Conservation (phyloP, 768 basidiomycete species). For the Lactifluus subvellereus region DNA sequence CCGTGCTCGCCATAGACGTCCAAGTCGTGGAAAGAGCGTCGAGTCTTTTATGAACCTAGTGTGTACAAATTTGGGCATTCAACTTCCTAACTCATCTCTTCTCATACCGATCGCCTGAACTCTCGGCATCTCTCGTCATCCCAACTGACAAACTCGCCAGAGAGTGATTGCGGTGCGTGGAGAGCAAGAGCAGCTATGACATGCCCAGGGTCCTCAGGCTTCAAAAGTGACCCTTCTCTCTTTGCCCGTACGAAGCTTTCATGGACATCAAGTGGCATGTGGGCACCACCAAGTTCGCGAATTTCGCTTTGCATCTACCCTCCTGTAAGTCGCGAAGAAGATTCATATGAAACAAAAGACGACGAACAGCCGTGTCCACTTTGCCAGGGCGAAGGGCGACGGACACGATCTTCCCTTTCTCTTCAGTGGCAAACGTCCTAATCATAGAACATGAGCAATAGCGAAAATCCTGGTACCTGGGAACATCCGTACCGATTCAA, state of each 20-base stretch:
- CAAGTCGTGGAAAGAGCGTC: background rate
- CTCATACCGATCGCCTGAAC: slow-evolving; percentile 35
- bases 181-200: slow-evolving; percentile 75
- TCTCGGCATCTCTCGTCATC: slow-evolving; percentile 60
- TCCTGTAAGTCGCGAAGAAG: slow-evolving; percentile 1
- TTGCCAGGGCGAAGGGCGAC: slow-evolving; percentile 83
- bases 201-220: slow-evolving; percentile 67
- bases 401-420: slow-evolving; percentile 57
- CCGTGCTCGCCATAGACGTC: background rate
- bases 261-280: slow-evolving; percentile 54
- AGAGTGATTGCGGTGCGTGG: slow-evolving; percentile 53
- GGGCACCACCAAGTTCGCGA: slow-evolving; percentile 43
- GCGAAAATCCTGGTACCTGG: background rate
- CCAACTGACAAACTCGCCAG: slow-evolving; percentile 80
- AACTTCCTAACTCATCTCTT: slow-evolving; percentile 11
- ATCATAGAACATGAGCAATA: background rate
- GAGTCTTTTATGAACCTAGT: background rate
- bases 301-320: slow-evolving; percentile 65
- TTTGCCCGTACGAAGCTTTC: slow-evolving; percentile 52
- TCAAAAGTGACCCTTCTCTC: slow-evolving; percentile 62
- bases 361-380: slow-evolving; percentile 72
- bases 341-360: slow-evolving; percentile 2
- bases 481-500: slow-evolving; percentile 40
- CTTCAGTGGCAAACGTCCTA: slow-evolving; percentile 82
- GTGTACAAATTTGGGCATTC: slow-evolving; percentile 18